A percentile compares a stretch with the other conserved stretches of the same genome.
Evolutionary conservation across 805 yeast species (phyloP).

Genomic region (Scheffersomyces lignosus): DNA sequence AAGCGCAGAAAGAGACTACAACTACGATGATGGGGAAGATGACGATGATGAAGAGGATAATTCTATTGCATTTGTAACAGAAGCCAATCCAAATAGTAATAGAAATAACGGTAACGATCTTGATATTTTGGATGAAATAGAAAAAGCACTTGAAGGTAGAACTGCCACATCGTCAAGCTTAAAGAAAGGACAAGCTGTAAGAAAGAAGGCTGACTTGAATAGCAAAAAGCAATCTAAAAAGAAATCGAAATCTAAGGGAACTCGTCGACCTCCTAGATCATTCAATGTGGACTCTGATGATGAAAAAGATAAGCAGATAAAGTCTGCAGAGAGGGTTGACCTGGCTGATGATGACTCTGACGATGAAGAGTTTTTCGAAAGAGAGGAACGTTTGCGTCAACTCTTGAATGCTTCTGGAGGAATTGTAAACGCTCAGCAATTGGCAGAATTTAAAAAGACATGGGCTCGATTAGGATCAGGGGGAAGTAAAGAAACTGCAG

Average conservation of each 20-base stretch:
- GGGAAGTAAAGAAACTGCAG: conserved; percentile 7
- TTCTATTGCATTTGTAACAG: conserved; percentile 16
- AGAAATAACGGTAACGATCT: conserved; percentile 12
- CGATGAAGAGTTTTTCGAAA: conserved; percentile 51
- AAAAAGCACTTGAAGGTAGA: conserved; percentile 19
- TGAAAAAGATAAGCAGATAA: conserved; percentile 19
- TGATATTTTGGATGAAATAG: conserved; percentile 35
- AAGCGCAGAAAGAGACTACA: conserved; percentile 19
- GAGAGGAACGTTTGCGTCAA: conserved; percentile 52
- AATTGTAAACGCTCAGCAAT: conserved; percentile 32
- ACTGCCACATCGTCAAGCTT: background rate
- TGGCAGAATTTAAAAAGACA: conserved; percentile 30
- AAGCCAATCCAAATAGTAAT: conserved; percentile 7
- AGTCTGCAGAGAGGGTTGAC: conserved; percentile 55
- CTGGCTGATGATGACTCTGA: conserved; percentile 66
- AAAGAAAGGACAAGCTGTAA: conserved; percentile 24
- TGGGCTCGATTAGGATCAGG: conserved; percentile 24
- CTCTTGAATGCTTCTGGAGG: conserved; percentile 38
- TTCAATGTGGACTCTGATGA: conserved; percentile 32
- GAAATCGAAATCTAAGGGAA: background rate
- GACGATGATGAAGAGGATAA: conserved; percentile 30
- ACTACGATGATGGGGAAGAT: conserved; percentile 12
- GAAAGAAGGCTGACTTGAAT: conserved; percentile 17
- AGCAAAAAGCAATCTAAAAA: conserved; percentile 4
- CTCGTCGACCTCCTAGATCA: conserved; percentile 20